Base-by-base conservation (phyloP, 768 basidiomycete species). In the Pleurotus citrinopileatus region DNA sequence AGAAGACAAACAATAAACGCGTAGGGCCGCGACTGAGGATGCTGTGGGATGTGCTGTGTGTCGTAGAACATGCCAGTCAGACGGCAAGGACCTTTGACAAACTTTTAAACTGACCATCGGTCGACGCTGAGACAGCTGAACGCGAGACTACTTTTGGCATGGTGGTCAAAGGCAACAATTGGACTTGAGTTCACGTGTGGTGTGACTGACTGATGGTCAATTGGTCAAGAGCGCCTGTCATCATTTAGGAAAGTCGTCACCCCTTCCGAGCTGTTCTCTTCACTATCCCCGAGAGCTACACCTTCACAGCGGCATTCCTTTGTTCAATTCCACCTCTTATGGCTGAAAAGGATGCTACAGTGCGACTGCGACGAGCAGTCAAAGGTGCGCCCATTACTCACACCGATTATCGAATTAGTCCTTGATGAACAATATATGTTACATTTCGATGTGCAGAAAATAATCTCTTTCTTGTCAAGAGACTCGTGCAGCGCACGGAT, bases 131-230 rank as follows among this genome's bases (percentile, higher is more conserved):
- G 56, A 94, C 83, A 3, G 90, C 87, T 37, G 90, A 94, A 59
- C 91, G 82, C 2, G 92, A 93, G 63, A 94, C 82, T 58, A 97
- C 90, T 69, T 95, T 95, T 51, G 94, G 94, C 94, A 96, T 96
- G 55, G 59, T 57, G 46, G 57, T 28, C 20, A 32, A 42, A 26
- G 43, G 53, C 29, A 54, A 34, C 44, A 53, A n/a, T 40, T 9
- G n/a, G 20, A 28, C 38, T 28, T 42, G 47, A 27, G 23, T 47
- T n/a, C 45, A 47, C 45, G 45, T 47, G 45, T 20, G 48, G 54
- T 28, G 42, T 45, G 32, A 44, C 42, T 42, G 40, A 54, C 42
- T 38, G 40, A 44, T 42, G 53, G 25, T 15, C 27, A 34, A 36
- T 42, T 12, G 34, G 20, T 29, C 40, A 42, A 43, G 40, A 36